Conservation (phyloP, 371 early-diverging fungal species). For the Mucor ambiguus region DNA sequence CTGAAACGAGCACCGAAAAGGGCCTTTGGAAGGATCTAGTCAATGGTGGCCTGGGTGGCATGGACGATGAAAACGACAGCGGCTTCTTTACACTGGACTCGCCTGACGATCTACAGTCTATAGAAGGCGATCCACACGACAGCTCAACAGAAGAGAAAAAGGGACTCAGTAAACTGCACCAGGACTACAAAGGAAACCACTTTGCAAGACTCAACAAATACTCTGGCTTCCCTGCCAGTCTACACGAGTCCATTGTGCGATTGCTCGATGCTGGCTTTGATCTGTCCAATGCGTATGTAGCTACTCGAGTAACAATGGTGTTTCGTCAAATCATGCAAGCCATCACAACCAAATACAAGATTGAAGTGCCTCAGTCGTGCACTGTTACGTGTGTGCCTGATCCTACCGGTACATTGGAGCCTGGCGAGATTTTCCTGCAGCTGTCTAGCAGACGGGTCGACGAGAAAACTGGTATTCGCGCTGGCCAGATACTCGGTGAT, state of each 20-base stretch:
- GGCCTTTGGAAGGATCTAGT: constrained; percentile 30
- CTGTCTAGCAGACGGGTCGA: constrained; percentile 37
- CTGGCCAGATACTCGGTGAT: constrained; percentile 45
- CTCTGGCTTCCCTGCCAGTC: constrained; percentile 40
- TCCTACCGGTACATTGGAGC: constrained; percentile 41
- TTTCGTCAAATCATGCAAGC: constrained; percentile 39
- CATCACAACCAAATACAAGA: constrained; percentile 41
- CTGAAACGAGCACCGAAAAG: constrained; percentile 28
- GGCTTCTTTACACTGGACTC: constrained; percentile 16
- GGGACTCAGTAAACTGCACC: too few relatives aligned
- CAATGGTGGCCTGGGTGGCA: constrained; percentile 6
- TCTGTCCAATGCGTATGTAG: constrained; percentile 41
- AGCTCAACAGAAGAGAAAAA: not conserved
- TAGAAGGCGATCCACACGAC: not conserved
- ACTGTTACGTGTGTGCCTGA: constrained; percentile 52
- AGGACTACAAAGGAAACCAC: not conserved
- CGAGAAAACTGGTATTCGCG: constrained; percentile 41
- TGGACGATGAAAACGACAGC: constrained; percentile 28
- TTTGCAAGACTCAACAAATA: constrained; percentile 24
- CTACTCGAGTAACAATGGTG: constrained; percentile 36
- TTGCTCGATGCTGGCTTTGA: constrained; percentile 52
- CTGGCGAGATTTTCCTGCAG: constrained; percentile 45
- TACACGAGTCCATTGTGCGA: constrained; percentile 40
- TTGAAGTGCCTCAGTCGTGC: constrained; percentile 48
- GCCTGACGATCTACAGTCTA: constrained; percentile 3